Percentiles rank a stretch among this genome's conserved stretches.
Evolutionary conservation across 306 rosid species (phyloP).

Genomic region (Begonia masoniana): DNA sequence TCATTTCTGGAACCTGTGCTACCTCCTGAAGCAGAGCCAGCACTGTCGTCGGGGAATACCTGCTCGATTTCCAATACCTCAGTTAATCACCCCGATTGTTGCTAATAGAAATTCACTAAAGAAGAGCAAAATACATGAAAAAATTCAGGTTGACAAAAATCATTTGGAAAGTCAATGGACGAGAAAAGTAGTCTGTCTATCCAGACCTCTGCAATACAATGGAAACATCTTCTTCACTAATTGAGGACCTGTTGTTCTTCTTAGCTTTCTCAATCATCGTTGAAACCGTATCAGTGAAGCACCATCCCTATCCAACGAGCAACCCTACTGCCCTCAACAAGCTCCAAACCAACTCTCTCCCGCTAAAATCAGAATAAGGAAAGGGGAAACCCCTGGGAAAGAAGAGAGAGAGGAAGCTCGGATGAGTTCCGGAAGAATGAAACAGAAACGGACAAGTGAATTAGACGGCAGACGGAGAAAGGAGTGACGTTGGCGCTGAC

Average conservation of each 20-base stretch:
- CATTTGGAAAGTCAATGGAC: neutral
- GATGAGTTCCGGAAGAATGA: conserved; percentile 1
- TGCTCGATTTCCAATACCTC: conserved; percentile 9
- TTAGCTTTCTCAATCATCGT: conserved; percentile 29
- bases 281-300: neutral
- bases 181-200: neutral
- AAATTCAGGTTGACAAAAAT: neutral
- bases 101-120: neutral
- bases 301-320: neutral
- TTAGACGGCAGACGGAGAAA: neutral
- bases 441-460: neutral
- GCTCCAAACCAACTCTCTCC: neutral
- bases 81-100: neutral
- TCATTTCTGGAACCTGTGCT: conserved; percentile 21
- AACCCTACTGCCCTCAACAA: neutral
- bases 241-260: conserved; percentile 21
- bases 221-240: conserved; percentile 40
- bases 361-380: too few relatives aligned
- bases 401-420: neutral
- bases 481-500: neutral
- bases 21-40: conserved; percentile 65
- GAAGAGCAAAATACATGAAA: neutral
- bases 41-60: conserved; percentile 45
- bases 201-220: conserved; percentile 43
- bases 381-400: conserved; percentile 26